These are phyloP conservation scores for Huntiella omanensis DNA, from an alignment of 2,329 filamentous ascomycete genomes.

Conservation along the genomic window DNA sequence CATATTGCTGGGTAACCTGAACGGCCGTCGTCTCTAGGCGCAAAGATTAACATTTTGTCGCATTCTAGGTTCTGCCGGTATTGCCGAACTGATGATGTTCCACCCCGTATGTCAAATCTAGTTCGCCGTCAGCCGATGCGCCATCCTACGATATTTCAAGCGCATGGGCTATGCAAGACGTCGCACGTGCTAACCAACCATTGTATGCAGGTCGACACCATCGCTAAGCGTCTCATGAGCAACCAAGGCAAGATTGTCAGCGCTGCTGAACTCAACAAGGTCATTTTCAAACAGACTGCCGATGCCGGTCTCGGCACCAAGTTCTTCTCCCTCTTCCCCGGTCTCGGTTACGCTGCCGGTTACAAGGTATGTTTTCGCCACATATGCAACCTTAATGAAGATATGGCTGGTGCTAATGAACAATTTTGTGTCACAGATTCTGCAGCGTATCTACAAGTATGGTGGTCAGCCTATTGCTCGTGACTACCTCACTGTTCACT, in stretches of 20 bases:
- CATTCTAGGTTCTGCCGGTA: conserved; percentile 62
- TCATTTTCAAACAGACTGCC: conserved; percentile 88
- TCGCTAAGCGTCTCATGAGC: conserved; percentile 98
- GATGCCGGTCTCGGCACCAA: conserved; percentile 50
- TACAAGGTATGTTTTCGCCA: conserved; percentile 51
- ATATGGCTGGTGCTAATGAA: neutral
- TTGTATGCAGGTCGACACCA: conserved; percentile 64
- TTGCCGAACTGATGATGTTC: conserved; percentile 83
- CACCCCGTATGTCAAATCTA: conserved; percentile 46
- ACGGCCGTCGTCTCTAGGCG: neutral
- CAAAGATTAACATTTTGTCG: neutral
- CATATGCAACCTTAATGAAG: neutral
- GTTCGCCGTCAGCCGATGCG: neutral
- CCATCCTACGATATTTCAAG: neutral
- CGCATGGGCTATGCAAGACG: neutral
- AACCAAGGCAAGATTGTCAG: conserved; percentile 46
- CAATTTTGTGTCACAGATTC: conserved; percentile 30
- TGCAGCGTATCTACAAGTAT: conserved; percentile 97
- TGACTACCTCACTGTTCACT: conserved; percentile 67
- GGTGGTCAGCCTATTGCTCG: conserved; percentile 89
- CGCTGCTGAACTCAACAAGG: conserved; percentile 53
- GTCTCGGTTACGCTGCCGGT: conserved; percentile 87
- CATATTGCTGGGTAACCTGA: neutral
- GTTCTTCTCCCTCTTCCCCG: conserved; percentile 91
- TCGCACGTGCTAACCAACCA: neutral